These are phyloP conservation scores for Martiniozyma asiatica DNA, from an alignment of 1,139 yeast species.

Conservation along the genomic window DNA sequence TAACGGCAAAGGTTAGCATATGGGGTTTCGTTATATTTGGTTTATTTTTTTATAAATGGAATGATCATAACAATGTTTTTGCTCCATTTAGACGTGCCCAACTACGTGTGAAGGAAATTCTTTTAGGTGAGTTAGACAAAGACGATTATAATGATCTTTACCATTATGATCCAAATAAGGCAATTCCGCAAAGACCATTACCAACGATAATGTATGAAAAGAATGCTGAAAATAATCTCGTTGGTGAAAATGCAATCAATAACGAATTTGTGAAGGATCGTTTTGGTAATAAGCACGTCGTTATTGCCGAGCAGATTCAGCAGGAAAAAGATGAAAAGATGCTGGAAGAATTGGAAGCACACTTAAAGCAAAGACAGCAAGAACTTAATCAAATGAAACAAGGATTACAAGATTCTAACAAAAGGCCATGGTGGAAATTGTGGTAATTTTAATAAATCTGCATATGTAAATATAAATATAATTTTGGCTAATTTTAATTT, in stretches of 20 bases:
- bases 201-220: constrained; percentile 25
- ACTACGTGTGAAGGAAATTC: constrained; percentile 38
- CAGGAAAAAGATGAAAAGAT: constrained; percentile 61
- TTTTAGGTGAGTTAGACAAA: constrained; percentile 41
- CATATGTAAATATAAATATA: constrained; percentile 1
- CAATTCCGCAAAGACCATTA: constrained; percentile 20
- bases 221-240: constrained; percentile 30
- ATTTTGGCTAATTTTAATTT: too few relatives aligned
- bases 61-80: constrained; percentile 68
- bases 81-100: constrained; percentile 55
- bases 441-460: constrained; percentile 12
- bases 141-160: constrained; percentile 53
- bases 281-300: constrained; percentile 47
- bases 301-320: constrained; percentile 61
- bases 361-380: constrained; percentile 16
- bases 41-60: constrained; percentile 71
- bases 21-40: constrained; percentile 41
- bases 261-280: constrained; percentile 55
- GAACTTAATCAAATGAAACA: constrained; percentile 12
- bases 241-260: constrained; percentile 17
- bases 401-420: constrained; percentile 5
- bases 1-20: constrained; percentile 37
- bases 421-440: constrained; percentile 19
- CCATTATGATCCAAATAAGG: constrained; percentile 21
- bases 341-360: constrained; percentile 30